Percentiles rank a stretch among this genome's conserved stretches.
Evolutionary conservation across 306 rosid species (phyloP).

Genomic region (Carpinus fangiana): DNA sequence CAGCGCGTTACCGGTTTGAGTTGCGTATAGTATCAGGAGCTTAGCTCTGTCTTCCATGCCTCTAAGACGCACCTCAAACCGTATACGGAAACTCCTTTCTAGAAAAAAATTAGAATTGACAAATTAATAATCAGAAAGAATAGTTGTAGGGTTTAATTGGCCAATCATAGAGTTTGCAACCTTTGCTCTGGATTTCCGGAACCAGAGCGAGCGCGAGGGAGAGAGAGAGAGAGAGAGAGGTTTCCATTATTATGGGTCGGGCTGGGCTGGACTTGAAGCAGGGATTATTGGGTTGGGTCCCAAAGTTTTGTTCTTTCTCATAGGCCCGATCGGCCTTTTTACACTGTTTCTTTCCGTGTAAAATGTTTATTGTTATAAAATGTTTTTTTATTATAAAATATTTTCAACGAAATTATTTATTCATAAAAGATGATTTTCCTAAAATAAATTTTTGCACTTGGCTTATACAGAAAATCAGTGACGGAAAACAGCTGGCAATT

Average conservation of each 20-base stretch:
- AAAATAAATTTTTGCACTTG: no score
- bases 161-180: background rate
- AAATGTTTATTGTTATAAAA: no score
- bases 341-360: no score
- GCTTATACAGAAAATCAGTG: no score
- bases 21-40: conserved; percentile 67
- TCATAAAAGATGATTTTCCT: no score
- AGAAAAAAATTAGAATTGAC: no score
- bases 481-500: no score
- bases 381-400: no score
- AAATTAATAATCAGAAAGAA: background rate
- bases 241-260: background rate
- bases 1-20: conserved; percentile 84
- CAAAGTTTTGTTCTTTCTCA: no score
- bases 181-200: background rate
- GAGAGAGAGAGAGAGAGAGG: background rate
- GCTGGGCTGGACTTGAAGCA: background rate
- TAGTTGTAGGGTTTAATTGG: background rate
- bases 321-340: no score
- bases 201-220: background rate
- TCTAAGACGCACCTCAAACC: background rate
- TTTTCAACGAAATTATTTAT: no score
- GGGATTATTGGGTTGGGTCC: background rate
- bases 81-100: background rate
- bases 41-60: conserved; percentile 41